These are phyloP conservation scores for Paraphoma sp. DNA, from an alignment of 2,329 filamentous ascomycete species.

Conservation along the genomic window DNA sequence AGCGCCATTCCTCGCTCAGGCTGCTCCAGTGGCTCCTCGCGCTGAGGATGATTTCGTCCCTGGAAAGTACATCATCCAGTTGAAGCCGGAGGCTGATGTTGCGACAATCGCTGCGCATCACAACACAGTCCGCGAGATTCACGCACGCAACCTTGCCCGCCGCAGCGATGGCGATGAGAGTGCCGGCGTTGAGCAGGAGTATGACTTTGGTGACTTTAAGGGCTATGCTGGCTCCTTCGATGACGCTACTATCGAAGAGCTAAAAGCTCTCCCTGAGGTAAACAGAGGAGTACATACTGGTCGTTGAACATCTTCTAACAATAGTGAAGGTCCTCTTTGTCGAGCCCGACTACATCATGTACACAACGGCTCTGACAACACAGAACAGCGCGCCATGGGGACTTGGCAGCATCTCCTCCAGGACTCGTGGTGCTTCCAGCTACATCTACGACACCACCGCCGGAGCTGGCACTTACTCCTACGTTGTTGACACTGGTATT, in stretches of 20 bases:
- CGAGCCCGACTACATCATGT: conserved; percentile 37
- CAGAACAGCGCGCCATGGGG: conserved; percentile 35
- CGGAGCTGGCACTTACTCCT: conserved; percentile 46
- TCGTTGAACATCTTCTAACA: not conserved
- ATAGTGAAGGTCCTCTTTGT: conserved; percentile 28
- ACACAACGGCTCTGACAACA: conserved; percentile 23
- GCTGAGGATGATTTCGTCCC: conserved; percentile 30
- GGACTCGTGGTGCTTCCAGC: conserved; percentile 16
- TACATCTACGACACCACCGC: conserved; percentile 37
- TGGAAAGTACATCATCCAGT: conserved; percentile 53
- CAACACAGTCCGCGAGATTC: conserved; percentile 35
- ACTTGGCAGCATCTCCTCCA: conserved; percentile 38
- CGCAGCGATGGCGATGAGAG: conserved; percentile 13
- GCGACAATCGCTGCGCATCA: conserved; percentile 34
- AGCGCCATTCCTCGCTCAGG: conserved; percentile 29
- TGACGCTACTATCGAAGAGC: conserved; percentile 35
- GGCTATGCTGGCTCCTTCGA: conserved; percentile 42
- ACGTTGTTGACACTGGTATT: conserved; percentile 70
- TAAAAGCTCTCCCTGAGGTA: conserved; percentile 38
- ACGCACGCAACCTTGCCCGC: conserved; percentile 33
- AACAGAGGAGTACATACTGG: not conserved
- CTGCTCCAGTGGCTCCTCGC: conserved; percentile 23
- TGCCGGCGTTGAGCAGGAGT: conserved; percentile 30
- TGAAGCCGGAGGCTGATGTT: conserved; percentile 45
- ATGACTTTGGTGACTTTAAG: conserved; percentile 36